These are phyloP conservation scores for Podospora pseudoanserina DNA, from an alignment of 495 filamentous ascomycete genomes.

Conservation along the genomic window DNA sequence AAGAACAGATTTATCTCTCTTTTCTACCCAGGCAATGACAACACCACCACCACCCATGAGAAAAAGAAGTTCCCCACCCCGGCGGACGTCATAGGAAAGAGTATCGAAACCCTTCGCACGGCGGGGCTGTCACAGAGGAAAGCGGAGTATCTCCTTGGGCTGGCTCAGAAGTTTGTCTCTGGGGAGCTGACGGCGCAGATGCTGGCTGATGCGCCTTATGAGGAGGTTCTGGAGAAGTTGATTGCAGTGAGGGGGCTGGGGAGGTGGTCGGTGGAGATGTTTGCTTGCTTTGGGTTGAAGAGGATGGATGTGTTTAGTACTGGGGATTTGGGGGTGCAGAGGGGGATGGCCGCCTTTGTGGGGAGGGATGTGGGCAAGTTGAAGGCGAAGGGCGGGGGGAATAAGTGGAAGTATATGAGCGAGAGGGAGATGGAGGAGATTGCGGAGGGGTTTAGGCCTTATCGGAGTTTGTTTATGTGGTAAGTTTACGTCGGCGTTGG, in stretches of 20 bases:
- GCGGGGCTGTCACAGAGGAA: constrained; percentile 89
- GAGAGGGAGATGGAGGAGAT: constrained; percentile 88
- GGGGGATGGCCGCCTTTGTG: constrained; percentile 85
- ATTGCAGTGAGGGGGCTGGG: constrained; percentile 86
- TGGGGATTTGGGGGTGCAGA: constrained; percentile 91
- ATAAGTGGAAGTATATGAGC: constrained; percentile 96
- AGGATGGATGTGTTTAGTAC: constrained; percentile 89
- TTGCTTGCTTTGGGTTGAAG: constrained; percentile 87
- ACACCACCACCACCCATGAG: constrained; percentile 3
- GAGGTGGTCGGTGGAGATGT: constrained; percentile 95
- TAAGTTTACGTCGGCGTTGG: not conserved
- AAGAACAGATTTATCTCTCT: constrained; percentile 77
- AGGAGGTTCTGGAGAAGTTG: constrained; percentile 76
- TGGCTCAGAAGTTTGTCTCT: constrained; percentile 73
- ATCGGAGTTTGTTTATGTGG: constrained; percentile 65
- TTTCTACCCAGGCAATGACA: constrained; percentile 48
- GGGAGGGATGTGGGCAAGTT: constrained; percentile 79
- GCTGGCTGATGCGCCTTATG: constrained; percentile 73
- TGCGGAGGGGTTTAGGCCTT: constrained; percentile 76
- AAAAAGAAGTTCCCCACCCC: constrained; percentile 66
- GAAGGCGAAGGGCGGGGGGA: constrained; percentile 63
- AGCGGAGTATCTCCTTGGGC: constrained; percentile 85
- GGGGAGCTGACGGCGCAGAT: constrained; percentile 73
- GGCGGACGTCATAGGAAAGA: constrained; percentile 57
- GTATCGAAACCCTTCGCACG: constrained; percentile 65